Conservation (phyloP, 345 rosid genomes). For the Gossypium thurberi region DNA sequence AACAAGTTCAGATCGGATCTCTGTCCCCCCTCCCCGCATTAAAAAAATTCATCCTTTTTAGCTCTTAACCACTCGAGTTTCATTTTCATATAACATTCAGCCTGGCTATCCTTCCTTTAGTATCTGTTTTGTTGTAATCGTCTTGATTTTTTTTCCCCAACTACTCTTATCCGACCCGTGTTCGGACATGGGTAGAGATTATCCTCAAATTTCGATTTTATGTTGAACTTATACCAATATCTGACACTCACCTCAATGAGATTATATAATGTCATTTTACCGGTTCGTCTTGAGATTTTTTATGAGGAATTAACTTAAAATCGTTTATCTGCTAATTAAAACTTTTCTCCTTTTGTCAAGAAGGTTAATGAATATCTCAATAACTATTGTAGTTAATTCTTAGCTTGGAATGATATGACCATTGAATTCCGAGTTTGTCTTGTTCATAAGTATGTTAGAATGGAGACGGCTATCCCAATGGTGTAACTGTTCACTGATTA, state of each 20-base stretch:
- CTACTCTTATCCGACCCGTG: not conserved
- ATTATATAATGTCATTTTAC: not conserved
- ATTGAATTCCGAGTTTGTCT: conserved; percentile 7
- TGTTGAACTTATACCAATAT: not conserved
- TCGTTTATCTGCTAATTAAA: not conserved
- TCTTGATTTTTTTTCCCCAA: not conserved
- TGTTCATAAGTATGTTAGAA: not conserved
- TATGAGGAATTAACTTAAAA: not conserved
- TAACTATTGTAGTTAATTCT: not conserved
- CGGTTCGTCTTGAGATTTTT: not conserved
- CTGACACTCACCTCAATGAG: not conserved
- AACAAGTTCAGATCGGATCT: too few species aligned
- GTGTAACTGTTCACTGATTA: not conserved
- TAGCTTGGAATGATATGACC: not conserved
- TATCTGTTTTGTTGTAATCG: not conserved
- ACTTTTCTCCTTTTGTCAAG: not conserved
- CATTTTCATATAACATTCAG: not conserved
- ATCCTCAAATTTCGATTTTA: not conserved
- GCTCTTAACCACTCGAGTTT: not conserved
- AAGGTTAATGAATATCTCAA: not conserved
- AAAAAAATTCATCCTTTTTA: not conserved
- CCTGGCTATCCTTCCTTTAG: not conserved
- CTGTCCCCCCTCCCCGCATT: too few species aligned
- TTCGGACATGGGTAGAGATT: not conserved
- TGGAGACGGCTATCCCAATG: not conserved